phyloP scores from a whole-genome alignment of 1,284 basidiomycete genomes.

The Cryptococcus deneoformans region DNA sequence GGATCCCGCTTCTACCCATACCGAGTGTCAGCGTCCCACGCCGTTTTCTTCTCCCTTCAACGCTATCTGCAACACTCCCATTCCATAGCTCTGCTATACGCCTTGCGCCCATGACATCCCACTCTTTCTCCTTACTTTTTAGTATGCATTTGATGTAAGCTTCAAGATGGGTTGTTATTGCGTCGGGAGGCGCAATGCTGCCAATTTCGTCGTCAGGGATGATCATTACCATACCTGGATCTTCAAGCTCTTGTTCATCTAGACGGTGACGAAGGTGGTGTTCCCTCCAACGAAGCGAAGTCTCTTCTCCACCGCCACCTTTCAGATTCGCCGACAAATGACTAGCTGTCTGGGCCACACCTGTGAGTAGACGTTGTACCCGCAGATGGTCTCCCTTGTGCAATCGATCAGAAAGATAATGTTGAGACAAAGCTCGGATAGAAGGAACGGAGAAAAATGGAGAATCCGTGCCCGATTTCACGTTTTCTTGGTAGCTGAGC shows the following conservation, averaged over 20 bases:
- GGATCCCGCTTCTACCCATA: not conserved
- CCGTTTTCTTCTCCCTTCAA: conserved; percentile 3
- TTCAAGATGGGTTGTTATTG: conserved; percentile 38
- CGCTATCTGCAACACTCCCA: conserved; percentile 19
- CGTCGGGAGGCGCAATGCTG: conserved; percentile 31
- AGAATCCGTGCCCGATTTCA: not conserved
- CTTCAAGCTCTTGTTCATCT: conserved; percentile 12
- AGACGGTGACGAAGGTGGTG: conserved; percentile 30
- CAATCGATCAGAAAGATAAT: conserved; percentile 30
- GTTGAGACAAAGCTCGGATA: conserved; percentile 26
- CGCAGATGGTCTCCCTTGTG: conserved; percentile 35
- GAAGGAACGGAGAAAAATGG: conserved; percentile 27
- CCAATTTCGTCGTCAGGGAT: conserved; percentile 32
- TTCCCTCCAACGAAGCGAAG: conserved; percentile 37
- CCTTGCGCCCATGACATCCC: conserved; percentile 42
- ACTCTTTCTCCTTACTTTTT: conserved; percentile 41
- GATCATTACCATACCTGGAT: conserved; percentile 34
- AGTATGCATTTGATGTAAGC: conserved; percentile 41
- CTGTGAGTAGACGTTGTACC: conserved; percentile 39
- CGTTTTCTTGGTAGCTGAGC: conserved; percentile 24
- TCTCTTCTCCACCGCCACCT: conserved; percentile 32
- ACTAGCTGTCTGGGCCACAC: conserved; percentile 37
- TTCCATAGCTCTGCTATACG: conserved; percentile 41
- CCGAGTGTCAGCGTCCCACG: not conserved
- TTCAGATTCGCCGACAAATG: conserved; percentile 37